Base-by-base conservation (phyloP, 305 asterid species). In the Solanum hybrid region DNA sequence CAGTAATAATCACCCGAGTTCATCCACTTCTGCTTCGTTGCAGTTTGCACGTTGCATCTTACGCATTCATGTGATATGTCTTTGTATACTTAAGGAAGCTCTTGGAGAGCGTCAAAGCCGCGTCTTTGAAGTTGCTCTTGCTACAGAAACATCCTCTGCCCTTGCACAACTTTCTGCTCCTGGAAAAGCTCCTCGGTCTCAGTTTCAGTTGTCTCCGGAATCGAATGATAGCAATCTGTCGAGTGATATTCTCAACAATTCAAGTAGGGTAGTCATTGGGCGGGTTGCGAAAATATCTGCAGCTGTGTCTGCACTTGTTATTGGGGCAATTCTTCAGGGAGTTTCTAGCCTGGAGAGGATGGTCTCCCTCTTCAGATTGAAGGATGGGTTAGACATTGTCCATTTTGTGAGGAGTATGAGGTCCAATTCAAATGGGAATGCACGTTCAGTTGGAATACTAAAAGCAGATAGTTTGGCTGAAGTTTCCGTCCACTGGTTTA, bases 41-140 rank as follows among this genome's bases (percentile, higher is more conserved):
- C 92, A 92, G 87, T 93, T 94, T 89, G 98, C 98, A 51, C 93
- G 97, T 86, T 92, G 93, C 90, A 92, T 97, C 90, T 93, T 98
- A 94, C 96, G 97, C 74, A 90, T 98, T 91, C 99, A 96, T 94
- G 90, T 96, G 85, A 86, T 93, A 85, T 98, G 99, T 92, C 94
- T 98, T 35, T 93, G 96, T 91, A 93, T 97, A 89, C 94, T 98
- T 89, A 98, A 96, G 94, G 99, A 97, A 89, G 99, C 99, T 51
- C 98, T 98, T 84, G 99, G 99, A 86, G 99, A 98, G 91, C 99
- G 99, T 88, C 99, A 98, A 93, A 96, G 98, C 90, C 95, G 98
- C 84, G 99, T 97, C 84, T 97, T 97, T 92, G 99, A 98, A 90
- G 98, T 98, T 92, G 99, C 99, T 93, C 96, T 98, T 92, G 98